These are phyloP conservation scores for Xylariaceae sp. DNA, from an alignment of 2,329 filamentous ascomycete genomes.

Conservation along the genomic window DNA sequence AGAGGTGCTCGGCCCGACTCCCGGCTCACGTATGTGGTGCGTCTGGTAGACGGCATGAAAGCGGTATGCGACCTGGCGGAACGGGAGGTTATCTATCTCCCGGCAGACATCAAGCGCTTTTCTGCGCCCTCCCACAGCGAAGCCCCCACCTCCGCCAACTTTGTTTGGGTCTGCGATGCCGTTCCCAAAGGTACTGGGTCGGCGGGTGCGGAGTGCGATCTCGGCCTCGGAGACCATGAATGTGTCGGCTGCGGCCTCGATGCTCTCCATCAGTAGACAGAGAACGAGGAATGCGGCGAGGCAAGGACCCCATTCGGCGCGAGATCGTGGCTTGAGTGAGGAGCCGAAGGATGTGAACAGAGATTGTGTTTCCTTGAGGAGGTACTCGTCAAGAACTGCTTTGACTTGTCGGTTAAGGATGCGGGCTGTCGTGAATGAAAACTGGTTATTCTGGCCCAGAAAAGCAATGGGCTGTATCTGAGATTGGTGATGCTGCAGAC, in stretches of 20 bases:
- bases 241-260: conserved; percentile 50
- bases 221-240: conserved; percentile 51
- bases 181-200: conserved; percentile 5
- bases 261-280: conserved; percentile 56
- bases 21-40: conserved; percentile 43
- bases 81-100: conserved; percentile 56
- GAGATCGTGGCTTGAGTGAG: conserved; percentile 51
- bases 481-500: conserved; percentile 39
- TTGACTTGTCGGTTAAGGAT: conserved; percentile 56
- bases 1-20: conserved; percentile 15
- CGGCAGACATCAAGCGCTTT: conserved; percentile 45
- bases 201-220: conserved; percentile 38
- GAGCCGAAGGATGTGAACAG: conserved; percentile 52
- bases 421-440: conserved; percentile 46
- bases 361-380: conserved; percentile 47
- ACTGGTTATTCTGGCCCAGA: background rate
- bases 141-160: conserved; percentile 5
- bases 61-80: conserved; percentile 57
- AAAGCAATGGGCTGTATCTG: conserved; percentile 33
- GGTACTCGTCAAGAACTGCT: conserved; percentile 51
- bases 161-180: conserved; percentile 11
- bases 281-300: conserved; percentile 53
- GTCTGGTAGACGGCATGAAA: conserved; percentile 60
- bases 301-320: conserved; percentile 53
- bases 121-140: conserved; percentile 35